Conservation (phyloP, 2,329 filamentous ascomycete genomes). For the Lachnum nothofagi region DNA sequence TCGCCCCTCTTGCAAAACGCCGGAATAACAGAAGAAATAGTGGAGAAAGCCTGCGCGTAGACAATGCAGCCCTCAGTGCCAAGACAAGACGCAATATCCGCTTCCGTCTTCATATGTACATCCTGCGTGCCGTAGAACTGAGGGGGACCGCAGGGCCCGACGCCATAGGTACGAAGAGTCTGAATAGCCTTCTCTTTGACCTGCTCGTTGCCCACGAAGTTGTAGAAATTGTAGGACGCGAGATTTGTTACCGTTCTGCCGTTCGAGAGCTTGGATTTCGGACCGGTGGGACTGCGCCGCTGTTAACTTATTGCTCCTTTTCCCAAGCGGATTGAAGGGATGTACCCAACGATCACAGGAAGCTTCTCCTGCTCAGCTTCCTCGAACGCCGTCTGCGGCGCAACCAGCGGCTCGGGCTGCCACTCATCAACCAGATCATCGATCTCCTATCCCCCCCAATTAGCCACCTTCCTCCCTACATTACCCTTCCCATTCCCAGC, state of each 20-base stretch:
- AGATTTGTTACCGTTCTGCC: constrained; percentile 90
- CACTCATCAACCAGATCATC: constrained; percentile 96
- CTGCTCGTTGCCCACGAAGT: constrained; percentile 86
- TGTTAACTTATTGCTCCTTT: constrained; percentile 6
- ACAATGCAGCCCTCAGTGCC: constrained; percentile 87
- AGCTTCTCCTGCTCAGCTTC: constrained; percentile 76
- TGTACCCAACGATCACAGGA: constrained; percentile 81
- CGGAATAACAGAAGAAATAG: constrained; percentile 93
- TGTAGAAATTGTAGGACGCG: constrained; percentile 95
- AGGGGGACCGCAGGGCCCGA: constrained; percentile 91
- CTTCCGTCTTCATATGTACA: constrained; percentile 94
- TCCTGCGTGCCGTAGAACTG: constrained; percentile 99
- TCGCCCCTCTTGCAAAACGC: constrained; percentile 96
- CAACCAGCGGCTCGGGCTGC: constrained; percentile 87
- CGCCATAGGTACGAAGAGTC: constrained; percentile 89
- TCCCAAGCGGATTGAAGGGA: not conserved
- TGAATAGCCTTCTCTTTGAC: constrained; percentile 94
- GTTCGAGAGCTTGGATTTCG: constrained; percentile 81
- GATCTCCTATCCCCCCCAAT: constrained; percentile 63
- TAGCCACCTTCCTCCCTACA: constrained; percentile 15
- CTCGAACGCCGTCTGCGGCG: constrained; percentile 67
- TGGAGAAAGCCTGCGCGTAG: constrained; percentile 93
- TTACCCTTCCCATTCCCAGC: constrained; percentile 13
- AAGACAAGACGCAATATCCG: constrained; percentile 84
- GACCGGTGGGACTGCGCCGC: constrained; percentile 67